Evolutionary conservation across 148 eudicot genomes (phyloP).

Genomic region (Suaeda aralocaspica): DNA sequence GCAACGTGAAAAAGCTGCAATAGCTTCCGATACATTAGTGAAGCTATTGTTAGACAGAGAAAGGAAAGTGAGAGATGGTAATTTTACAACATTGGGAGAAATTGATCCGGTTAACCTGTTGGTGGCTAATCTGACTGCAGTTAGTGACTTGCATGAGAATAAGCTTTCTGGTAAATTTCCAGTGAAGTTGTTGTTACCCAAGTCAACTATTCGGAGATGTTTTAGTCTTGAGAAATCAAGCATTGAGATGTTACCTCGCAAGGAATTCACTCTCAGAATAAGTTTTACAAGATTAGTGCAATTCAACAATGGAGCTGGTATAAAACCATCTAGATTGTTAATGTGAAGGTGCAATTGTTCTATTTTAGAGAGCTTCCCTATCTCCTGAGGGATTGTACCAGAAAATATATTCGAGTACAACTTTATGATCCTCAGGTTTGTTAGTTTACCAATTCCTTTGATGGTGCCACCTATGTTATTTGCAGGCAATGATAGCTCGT

Average conservation of each 20-base stretch:
- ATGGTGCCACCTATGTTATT: slow-evolving; percentile 50
- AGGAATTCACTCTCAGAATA: slow-evolving; percentile 55
- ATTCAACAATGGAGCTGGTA: slow-evolving; percentile 63
- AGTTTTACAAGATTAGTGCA: slow-evolving; percentile 53
- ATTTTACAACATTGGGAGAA: slow-evolving; percentile 33
- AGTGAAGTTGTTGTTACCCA: slow-evolving; percentile 60
- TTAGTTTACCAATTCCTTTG: slow-evolving; percentile 36
- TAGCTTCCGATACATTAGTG: slow-evolving; percentile 52
- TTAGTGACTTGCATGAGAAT: slow-evolving; percentile 59
- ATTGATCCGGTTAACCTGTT: slow-evolving; percentile 55
- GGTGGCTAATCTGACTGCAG: slow-evolving; percentile 60
- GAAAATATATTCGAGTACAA: slow-evolving; percentile 44
- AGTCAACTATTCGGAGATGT: slow-evolving; percentile 51
- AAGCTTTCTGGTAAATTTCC: slow-evolving; percentile 65
- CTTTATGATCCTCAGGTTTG: slow-evolving; percentile 39
- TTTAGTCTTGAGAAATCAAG: slow-evolving; percentile 59
- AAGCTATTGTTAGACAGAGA: slow-evolving; percentile 70
- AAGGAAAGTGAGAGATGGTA: slow-evolving; percentile 63
- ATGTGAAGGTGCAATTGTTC: slow-evolving; percentile 55
- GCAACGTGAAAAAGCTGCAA: slow-evolving; percentile 46
- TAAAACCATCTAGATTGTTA: slow-evolving; percentile 54
- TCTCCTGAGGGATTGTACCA: slow-evolving; percentile 48
- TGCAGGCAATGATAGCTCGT: slow-evolving; percentile 51
- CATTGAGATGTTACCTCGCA: slow-evolving; percentile 52
- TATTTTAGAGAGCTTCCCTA: slow-evolving; percentile 51